Evolutionary conservation across 169 alveolate genomes (phyloP).

Genomic region (Plasmodium gonderi): DNA sequence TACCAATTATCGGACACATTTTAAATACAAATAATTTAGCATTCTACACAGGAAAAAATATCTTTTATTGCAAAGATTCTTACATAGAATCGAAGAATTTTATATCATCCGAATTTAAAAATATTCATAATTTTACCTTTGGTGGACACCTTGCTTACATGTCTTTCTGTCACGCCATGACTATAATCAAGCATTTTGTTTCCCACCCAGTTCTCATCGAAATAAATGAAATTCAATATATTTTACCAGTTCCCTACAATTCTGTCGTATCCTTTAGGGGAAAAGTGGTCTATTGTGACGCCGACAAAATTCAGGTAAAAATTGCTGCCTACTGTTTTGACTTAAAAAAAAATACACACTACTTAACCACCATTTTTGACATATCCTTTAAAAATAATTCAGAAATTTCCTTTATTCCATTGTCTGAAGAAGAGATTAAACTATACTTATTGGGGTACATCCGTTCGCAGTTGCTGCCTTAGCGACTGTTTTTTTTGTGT

Average conservation of each 20-base stretch:
- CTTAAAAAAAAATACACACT: slow-evolving; percentile 22
- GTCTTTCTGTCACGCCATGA: slow-evolving; percentile 68
- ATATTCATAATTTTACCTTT: slow-evolving; percentile 64
- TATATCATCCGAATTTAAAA: slow-evolving; percentile 66
- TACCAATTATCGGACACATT: slow-evolving; percentile 15
- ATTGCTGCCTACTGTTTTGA: slow-evolving; percentile 53
- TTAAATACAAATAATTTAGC: slow-evolving; percentile 5
- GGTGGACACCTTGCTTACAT: slow-evolving; percentile 57
- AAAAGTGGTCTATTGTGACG: slow-evolving; percentile 50
- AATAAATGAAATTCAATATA: slow-evolving; percentile 51
- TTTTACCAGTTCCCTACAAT: slow-evolving; percentile 50
- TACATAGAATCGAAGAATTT: slow-evolving; percentile 37
- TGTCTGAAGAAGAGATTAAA: slow-evolving; percentile 44
- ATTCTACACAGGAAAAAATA: slow-evolving; percentile 23
- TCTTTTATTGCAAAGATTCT: slow-evolving; percentile 38
- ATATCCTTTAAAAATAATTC: slow-evolving; percentile 55
- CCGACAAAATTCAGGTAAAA: slow-evolving; percentile 31
- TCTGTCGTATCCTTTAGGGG: slow-evolving; percentile 47
- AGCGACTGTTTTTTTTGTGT: background rate
- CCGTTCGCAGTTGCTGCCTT: slow-evolving; percentile 40
- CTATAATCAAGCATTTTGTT: slow-evolving; percentile 24
- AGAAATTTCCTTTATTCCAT: slow-evolving; percentile 41
- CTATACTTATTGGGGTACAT: slow-evolving; percentile 15
- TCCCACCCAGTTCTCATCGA: slow-evolving; percentile 27
- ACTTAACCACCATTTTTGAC: slow-evolving; percentile 56